Conservation (phyloP, 495 filamentous ascomycete genomes). For the Hypoxylon intermedium region DNA sequence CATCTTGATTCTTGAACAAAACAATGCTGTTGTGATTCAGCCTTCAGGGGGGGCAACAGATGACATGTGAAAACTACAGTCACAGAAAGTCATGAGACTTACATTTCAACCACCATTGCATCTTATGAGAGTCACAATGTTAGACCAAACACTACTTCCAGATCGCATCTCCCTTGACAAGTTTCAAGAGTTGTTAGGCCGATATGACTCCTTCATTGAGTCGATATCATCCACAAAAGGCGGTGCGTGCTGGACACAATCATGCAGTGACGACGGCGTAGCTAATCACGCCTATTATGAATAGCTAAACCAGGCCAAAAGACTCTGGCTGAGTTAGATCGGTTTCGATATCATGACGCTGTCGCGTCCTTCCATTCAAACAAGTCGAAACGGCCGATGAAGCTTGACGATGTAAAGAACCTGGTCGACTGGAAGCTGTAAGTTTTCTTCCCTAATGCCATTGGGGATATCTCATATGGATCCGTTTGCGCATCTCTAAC, state of each 20-base stretch:
- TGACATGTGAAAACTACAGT: no score
- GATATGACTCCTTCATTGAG: slow-evolving; percentile 49
- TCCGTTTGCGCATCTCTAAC: slow-evolving; percentile 9
- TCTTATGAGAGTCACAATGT: slow-evolving; percentile 10
- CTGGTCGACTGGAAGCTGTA: slow-evolving; percentile 84
- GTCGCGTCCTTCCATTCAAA: slow-evolving; percentile 46
- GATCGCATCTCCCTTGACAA: slow-evolving; percentile 45
- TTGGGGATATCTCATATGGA: slow-evolving; percentile 2
- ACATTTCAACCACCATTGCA: no score
- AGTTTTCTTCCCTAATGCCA: slow-evolving; percentile 38
- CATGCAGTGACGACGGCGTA: not conserved
- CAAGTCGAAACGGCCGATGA: slow-evolving; percentile 41
- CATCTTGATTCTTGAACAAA: no score
- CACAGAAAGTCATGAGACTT: no score
- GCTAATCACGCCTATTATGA: slow-evolving; percentile 11
- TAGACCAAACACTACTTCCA: slow-evolving; percentile 30
- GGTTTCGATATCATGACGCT: slow-evolving; percentile 56
- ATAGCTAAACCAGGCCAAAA: slow-evolving; percentile 52
- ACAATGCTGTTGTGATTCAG: no score
- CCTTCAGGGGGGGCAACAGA: not conserved
- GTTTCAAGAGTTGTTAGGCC: slow-evolving; percentile 43
- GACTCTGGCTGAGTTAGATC: slow-evolving; percentile 56
- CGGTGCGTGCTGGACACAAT: slow-evolving; percentile 38
- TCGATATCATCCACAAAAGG: slow-evolving; percentile 51
- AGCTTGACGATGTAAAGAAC: slow-evolving; percentile 51